These are phyloP conservation scores for Cryphonectria radicalis DNA, from an alignment of 2,329 filamentous ascomycete genomes.

Conservation along the genomic window DNA sequence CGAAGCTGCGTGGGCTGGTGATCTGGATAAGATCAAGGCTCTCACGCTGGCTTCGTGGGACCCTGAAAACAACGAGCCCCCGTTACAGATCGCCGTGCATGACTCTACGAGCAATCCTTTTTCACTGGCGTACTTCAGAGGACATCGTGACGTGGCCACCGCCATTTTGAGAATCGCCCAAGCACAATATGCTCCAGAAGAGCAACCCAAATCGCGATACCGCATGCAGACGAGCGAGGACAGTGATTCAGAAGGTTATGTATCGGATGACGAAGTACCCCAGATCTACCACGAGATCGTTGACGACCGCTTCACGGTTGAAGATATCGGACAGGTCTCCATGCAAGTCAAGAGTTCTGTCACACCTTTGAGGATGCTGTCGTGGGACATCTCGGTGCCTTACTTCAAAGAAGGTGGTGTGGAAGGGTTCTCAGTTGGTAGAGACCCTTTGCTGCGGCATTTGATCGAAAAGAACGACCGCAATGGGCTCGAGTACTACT, in stretches of 20 bases:
- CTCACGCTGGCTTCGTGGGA: slow-evolving; percentile 66
- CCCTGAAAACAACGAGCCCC: slow-evolving; percentile 54
- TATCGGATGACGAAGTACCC: slow-evolving; percentile 43
- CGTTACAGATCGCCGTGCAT: slow-evolving; percentile 65
- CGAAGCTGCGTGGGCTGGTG: slow-evolving; percentile 74
- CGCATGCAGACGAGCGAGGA: slow-evolving; percentile 46
- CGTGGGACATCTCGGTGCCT: neutral
- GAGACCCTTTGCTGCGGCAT: slow-evolving; percentile 45
- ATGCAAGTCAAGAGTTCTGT: slow-evolving; percentile 69
- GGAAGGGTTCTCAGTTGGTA: slow-evolving; percentile 32
- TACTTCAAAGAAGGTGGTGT: slow-evolving; percentile 38
- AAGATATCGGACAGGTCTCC: slow-evolving; percentile 72
- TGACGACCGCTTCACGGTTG: slow-evolving; percentile 72
- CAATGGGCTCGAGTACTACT: slow-evolving; percentile 57
- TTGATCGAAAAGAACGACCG: slow-evolving; percentile 58
- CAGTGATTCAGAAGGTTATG: slow-evolving; percentile 42
- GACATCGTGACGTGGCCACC: slow-evolving; percentile 66
- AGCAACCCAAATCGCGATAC: slow-evolving; percentile 57
- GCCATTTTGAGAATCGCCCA: slow-evolving; percentile 72
- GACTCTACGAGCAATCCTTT: slow-evolving; percentile 63
- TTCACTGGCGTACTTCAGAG: slow-evolving; percentile 67
- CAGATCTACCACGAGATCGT: slow-evolving; percentile 59
- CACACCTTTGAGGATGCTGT: slow-evolving; percentile 46
- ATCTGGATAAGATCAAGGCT: slow-evolving; percentile 67
- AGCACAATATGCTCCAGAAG: slow-evolving; percentile 66